Evolutionary conservation across 208 protist species (phyloP).

Genomic region (Trypanosoma rangeli): DNA sequence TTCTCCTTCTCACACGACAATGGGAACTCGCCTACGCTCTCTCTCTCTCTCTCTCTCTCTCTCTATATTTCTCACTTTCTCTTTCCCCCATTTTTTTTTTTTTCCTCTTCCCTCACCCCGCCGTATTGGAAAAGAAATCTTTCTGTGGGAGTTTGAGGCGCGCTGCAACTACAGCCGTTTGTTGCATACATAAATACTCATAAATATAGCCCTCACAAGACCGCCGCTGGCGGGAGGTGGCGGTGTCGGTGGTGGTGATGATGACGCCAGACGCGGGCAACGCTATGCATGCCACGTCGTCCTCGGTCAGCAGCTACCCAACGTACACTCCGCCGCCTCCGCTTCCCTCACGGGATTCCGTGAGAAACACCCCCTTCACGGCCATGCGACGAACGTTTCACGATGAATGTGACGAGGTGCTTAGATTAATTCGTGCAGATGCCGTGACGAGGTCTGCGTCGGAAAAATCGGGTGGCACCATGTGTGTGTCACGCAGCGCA

Average conservation of each 20-base stretch:
- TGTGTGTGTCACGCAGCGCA: not conserved
- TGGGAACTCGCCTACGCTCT: not conserved
- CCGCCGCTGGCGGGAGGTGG: too few relatives aligned
- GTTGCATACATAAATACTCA: not conserved
- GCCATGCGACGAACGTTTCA: slow-evolving; percentile 5
- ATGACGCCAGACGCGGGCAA: not conserved
- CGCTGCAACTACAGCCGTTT: not conserved
- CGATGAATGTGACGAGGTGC: slow-evolving; percentile 12
- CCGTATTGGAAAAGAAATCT: not conserved
- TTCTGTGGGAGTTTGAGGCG: too few relatives aligned
- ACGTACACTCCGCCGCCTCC: slow-evolving; percentile 6
- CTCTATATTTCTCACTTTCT: not conserved
- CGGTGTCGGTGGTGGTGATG: not conserved
- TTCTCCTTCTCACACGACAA: too few relatives aligned
- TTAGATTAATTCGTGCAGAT: slow-evolving; percentile 3
- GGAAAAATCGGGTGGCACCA: not conserved
- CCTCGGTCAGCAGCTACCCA: slow-evolving; percentile 11
- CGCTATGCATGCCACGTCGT: not conserved
- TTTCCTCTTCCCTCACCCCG: not conserved
- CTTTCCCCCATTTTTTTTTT: not conserved
- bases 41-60: not conserved
- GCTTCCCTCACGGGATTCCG: not conserved
- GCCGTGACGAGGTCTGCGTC: too few relatives aligned
- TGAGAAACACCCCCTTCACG: not conserved
- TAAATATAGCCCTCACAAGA: not conserved